Evolutionary conservation across 139 green algal genomes (phyloP), one percentile per base, ranked within the genome.

Genomic region (Mychonastes homosphaera): DNA sequence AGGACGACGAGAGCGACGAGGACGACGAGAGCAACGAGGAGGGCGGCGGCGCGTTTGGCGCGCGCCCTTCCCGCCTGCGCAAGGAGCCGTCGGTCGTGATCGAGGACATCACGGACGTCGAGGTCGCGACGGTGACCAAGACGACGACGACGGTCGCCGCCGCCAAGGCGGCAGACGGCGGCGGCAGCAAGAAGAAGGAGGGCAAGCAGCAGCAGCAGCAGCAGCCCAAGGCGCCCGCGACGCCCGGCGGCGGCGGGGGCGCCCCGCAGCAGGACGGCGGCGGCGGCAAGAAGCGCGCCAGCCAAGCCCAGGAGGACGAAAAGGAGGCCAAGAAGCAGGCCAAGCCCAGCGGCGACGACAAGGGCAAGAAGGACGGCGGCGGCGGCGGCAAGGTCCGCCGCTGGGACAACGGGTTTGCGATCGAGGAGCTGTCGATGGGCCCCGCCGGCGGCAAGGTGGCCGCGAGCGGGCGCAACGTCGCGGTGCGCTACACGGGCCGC

Each of bases 321-420:
- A n/a, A 44, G 10, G 13, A n/a, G 10, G 36, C 36, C 10, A 10
- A 62, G 56, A 29, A 46, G 40, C 34, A 44, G 26, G 6, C 45
- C 18, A 56, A 40, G 15, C 51, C 61, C 9, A 23, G 21, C 7
- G n/a, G 23, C 18, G 32, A 61, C 40, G 44, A 8, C 46, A 64
- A 65, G 18, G 26, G 30, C 7, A 48, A 55, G 26, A 18, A 58
- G 28, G 35, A 55, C 47, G 24, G 18, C 47, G 18, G 47, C 47
- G 40, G 28, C 23, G 29, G 19, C 26, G 50, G 43, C 23, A 60
- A 33, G 44, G 72, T 75, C 29, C 56, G 47, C 19, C 53, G 29
- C 21, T 91, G 73, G 64, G 70, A 81, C 41, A 90, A 90, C 33
- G 83, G 80, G 7, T 89, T 94, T 73, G 56, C 82, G 53, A 78